phyloP scores from a whole-genome alignment of 2,329 filamentous ascomycete genomes.

The Fusarium sp. region DNA sequence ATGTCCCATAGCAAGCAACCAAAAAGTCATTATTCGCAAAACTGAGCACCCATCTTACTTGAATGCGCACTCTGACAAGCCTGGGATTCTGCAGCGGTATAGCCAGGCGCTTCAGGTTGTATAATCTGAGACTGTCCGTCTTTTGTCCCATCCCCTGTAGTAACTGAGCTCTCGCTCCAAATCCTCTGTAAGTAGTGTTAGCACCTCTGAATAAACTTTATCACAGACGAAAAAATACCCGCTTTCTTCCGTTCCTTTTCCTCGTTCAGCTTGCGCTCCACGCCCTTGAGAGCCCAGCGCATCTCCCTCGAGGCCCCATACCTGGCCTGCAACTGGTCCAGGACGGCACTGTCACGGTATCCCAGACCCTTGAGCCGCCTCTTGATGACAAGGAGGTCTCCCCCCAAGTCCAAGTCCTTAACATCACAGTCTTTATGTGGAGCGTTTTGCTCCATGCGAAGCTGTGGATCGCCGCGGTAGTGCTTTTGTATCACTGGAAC shows the following conservation, averaged over 20 bases:
- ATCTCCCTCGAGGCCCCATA: neutral
- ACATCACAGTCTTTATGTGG: neutral
- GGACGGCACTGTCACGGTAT: too few species aligned
- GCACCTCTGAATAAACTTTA: neutral
- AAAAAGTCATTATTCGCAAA: neutral
- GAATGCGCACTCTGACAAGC: fast-evolving
- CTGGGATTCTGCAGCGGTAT: neutral
- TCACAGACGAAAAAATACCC: neutral
- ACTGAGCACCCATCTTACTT: too few species aligned
- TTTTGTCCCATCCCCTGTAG: neutral
- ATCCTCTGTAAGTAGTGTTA: neutral
- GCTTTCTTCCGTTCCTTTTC: neutral
- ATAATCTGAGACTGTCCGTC: neutral
- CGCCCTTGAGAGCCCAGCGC: neutral
- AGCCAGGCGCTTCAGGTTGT: neutral
- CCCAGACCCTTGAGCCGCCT: neutral
- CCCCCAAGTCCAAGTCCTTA: neutral
- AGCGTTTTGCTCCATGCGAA: neutral
- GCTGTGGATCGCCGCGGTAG: too few species aligned
- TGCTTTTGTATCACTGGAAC: neutral
- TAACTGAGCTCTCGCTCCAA: neutral
- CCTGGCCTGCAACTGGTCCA: neutral
- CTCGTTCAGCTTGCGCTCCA: neutral
- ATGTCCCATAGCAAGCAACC: fast-evolving
- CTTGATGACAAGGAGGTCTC: neutral